Evolutionary conservation across 2,329 filamentous ascomycete species (phyloP).

Genomic region (Penicillium nordicum): DNA sequence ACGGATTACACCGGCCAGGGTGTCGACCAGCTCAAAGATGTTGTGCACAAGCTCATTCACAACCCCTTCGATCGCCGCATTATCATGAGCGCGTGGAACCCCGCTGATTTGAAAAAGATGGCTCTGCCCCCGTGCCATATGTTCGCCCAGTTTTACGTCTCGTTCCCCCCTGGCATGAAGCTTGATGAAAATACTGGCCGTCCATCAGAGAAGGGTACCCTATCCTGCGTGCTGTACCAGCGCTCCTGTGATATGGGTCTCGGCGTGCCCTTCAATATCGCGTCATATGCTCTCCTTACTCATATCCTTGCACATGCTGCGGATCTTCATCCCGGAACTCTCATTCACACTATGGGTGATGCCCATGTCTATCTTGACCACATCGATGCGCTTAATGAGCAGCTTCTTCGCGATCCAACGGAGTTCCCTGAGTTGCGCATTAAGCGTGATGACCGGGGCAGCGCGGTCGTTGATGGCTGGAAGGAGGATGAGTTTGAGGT

Average conservation of each 20-base stretch:
- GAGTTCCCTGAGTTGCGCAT: constrained; percentile 79
- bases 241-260: constrained; percentile 95
- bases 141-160: constrained; percentile 96
- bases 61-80: constrained; percentile 88
- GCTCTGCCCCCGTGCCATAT: constrained; percentile 92
- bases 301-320: constrained; percentile 92
- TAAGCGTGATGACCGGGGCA: constrained; percentile 62
- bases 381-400: constrained; percentile 76
- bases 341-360: constrained; percentile 96
- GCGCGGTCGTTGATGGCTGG: constrained; percentile 92
- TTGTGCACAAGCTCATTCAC: constrained; percentile 79
- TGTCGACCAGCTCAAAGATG: constrained; percentile 86
- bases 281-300: constrained; percentile 85
- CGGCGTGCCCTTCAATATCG: constrained; percentile 97
- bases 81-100: constrained; percentile 92
- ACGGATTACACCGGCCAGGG: constrained; percentile 84
- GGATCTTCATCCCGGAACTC: constrained; percentile 75
- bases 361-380: constrained; percentile 96
- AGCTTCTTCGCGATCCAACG: constrained; percentile 75
- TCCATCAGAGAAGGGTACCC: constrained; percentile 57
- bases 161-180: constrained; percentile 53
- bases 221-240: constrained; percentile 91
- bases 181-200: constrained; percentile 28
- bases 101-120: constrained; percentile 79
- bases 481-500: constrained; percentile 82